Base-by-base conservation (phyloP, 169 alveolate species). In the Theileria annulata region DNA sequence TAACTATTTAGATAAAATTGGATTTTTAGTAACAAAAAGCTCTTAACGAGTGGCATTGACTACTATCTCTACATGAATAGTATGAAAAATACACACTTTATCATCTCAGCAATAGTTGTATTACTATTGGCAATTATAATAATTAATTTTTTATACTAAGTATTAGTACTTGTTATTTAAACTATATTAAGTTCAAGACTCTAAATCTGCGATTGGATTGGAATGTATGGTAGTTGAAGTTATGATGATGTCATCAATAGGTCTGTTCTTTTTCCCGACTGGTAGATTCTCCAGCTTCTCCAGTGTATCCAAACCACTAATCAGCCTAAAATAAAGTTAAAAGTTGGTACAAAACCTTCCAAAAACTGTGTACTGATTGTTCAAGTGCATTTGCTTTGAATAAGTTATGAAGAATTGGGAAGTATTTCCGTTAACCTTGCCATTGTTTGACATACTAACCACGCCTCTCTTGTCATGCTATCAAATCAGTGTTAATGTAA, bases 321-420 rank as follows among this genome's bases (percentile, higher is more conserved):
- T 94, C 30, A 95, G 89, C 87, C 96, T 93, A 67, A 23, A 81
- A 48, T 13, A 23, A 42, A 49, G 12, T 51, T 17, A 47, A 72
- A 30, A 51, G 33, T 30, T 62, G 48, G 51, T n/a, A n/a, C 10
- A 62, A 23, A 56, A 88, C 93, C 94, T 90, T 35, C 98, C 98
- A 86, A 95, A 95, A 42, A 95, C 95, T 13, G 97, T 93, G 90
- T 93, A 95, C 28, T 77, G 92, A 30, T 97, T 97, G 72, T 95
- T 94, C 30, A 95, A 92, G 68, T 95, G 98, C 33, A 97, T 96
- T 73, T 93, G 96, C 62, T 95, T 92, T 5, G 96, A 93, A 83
- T 95, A 94, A 35, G 98, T 94, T 68, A 95, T 91, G 86, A 95
- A 95, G 82, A 95, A 95, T 87, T 95, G 98, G 15, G 97, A 93